These are phyloP conservation scores for Clathrus columnatus DNA, from an alignment of 768 basidiomycete genomes.

Conservation along the genomic window DNA sequence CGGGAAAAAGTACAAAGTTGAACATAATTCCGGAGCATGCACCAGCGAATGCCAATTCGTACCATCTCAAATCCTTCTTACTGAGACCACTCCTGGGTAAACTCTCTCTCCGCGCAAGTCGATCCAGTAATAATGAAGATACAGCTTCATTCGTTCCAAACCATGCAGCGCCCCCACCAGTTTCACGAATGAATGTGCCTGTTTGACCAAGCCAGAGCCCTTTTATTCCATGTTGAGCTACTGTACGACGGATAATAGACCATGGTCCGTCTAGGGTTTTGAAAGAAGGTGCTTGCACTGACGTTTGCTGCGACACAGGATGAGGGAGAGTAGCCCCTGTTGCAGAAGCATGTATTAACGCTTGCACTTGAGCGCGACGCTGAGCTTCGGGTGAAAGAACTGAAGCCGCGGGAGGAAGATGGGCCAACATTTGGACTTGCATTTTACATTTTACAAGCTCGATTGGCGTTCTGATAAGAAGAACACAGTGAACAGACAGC, in stretches of 20 bases:
- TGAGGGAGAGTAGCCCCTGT: constrained; percentile 11
- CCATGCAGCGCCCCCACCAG: constrained; percentile 87
- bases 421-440: constrained; percentile 85
- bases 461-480: constrained; percentile 65
- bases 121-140: constrained; percentile 48
- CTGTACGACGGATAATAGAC: constrained; percentile 50
- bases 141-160: constrained; percentile 82
- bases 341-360: constrained; percentile 15
- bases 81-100: constrained; percentile 14
- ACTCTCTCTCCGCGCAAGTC: constrained; percentile 35
- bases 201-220: constrained; percentile 98
- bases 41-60: constrained; percentile 81
- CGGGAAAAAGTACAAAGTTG: constrained; percentile 87
- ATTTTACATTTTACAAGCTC: constrained; percentile 96
- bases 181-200: constrained; percentile 88
- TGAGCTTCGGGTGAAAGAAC: constrained; percentile 10
- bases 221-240: constrained; percentile 60
- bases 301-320: constrained; percentile 1
- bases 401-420: constrained; percentile 14
- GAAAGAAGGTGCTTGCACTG: constrained; percentile 13
- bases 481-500: no score
- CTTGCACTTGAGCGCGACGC: constrained; percentile 10
- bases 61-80: constrained; percentile 49
- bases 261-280: constrained; percentile 61
- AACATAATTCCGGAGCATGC: constrained; percentile 81